A percentile compares a stretch with the other conserved stretches of the same genome.
Evolutionary conservation across 2,329 filamentous ascomycete species (phyloP).

Genomic region (Beauveria varroae): DNA sequence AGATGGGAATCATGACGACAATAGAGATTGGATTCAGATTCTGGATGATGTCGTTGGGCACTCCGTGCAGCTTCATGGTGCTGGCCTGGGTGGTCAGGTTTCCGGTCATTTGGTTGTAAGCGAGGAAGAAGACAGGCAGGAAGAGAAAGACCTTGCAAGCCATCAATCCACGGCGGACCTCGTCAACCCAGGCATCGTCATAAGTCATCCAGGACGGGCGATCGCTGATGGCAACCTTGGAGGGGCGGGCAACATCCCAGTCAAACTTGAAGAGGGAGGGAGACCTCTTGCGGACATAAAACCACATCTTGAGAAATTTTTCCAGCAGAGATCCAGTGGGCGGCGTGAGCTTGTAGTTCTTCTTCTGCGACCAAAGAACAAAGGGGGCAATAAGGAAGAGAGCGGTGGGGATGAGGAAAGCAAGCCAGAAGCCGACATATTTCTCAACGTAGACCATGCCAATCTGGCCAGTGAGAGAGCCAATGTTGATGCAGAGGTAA

Average conservation of each 20-base stretch:
- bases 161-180: slow-evolving; percentile 61
- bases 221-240: slow-evolving; percentile 43
- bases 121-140: slow-evolving; percentile 56
- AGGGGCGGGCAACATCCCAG: slow-evolving; percentile 65
- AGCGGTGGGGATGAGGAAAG: slow-evolving; percentile 59
- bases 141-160: slow-evolving; percentile 67
- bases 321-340: slow-evolving; percentile 66
- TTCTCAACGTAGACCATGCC: slow-evolving; percentile 67
- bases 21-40: slow-evolving; percentile 71
- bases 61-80: slow-evolving; percentile 58
- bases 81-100: slow-evolving; percentile 58
- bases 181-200: slow-evolving; percentile 76
- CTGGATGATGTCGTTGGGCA: slow-evolving; percentile 71
- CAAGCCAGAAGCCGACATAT: slow-evolving; percentile 68
- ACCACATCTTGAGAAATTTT: slow-evolving; percentile 57
- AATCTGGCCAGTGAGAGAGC: slow-evolving; percentile 51
- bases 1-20: slow-evolving; percentile 66
- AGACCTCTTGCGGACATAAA: slow-evolving; percentile 54
- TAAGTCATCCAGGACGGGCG: slow-evolving; percentile 72
- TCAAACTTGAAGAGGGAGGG: slow-evolving; percentile 56
- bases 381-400: slow-evolving; percentile 56
- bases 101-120: slow-evolving; percentile 53
- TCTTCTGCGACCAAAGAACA: slow-evolving; percentile 53
- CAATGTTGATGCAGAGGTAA: slow-evolving; percentile 54
- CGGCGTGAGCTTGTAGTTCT: slow-evolving; percentile 52